phyloP scores from a whole-genome alignment of 2,329 filamentous ascomycete species.

The Cladosporium sp. region DNA sequence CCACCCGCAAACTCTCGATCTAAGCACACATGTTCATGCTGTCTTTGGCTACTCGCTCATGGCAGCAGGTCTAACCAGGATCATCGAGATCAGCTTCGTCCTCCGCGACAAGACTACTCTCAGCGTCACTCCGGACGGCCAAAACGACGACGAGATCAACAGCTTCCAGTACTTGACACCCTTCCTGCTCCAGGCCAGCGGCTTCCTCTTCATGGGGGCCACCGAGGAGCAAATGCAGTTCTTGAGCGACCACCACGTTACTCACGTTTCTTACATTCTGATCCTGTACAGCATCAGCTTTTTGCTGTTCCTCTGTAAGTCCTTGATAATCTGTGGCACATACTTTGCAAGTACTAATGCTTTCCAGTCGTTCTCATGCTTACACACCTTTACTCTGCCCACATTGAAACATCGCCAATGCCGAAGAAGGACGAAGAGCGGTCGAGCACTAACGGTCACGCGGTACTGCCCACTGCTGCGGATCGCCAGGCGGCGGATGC shows the following conservation, averaged over 20 bases:
- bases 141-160: constrained; percentile 39
- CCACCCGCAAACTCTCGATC: constrained; percentile 78
- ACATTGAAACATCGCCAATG: constrained; percentile 47
- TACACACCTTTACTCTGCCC: constrained; percentile 75
- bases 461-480: constrained; percentile 39
- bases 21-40: constrained; percentile 84
- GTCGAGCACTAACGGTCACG: constrained; percentile 45
- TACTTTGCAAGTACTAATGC: background rate
- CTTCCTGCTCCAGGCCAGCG: constrained; percentile 77
- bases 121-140: constrained; percentile 27
- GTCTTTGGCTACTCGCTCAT: constrained; percentile 96
- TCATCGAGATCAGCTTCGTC: constrained; percentile 90
- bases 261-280: constrained; percentile 88
- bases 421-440: constrained; percentile 36
- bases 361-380: constrained; percentile 74
- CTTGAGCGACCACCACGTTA: constrained; percentile 70
- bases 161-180: constrained; percentile 52
- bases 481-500: constrained; percentile 70
- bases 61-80: constrained; percentile 78
- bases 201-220: constrained; percentile 96
- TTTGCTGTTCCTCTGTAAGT: constrained; percentile 79
- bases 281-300: constrained; percentile 90
- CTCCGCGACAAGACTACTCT: constrained; percentile 65
- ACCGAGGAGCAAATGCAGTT: constrained; percentile 94
- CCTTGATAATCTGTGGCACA: background rate